phyloP scores from a whole-genome alignment of 2,329 filamentous ascomycete genomes.

The Neonectria hederae region DNA sequence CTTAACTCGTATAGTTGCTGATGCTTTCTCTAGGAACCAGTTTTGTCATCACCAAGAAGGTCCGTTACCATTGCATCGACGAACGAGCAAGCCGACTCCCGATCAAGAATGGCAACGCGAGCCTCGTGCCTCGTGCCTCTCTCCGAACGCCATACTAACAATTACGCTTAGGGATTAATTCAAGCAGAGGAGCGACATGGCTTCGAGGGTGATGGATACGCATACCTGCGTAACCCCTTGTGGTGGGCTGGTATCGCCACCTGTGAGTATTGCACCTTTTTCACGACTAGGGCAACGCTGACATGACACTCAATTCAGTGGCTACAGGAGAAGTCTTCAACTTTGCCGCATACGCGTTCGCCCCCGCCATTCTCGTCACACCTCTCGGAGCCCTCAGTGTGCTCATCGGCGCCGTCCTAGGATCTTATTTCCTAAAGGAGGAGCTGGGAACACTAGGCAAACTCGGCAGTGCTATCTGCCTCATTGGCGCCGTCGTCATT shows the following conservation, averaged over 20 bases:
- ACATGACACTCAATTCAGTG: slow-evolving; percentile 64
- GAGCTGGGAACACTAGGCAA: slow-evolving; percentile 90
- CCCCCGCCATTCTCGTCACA: slow-evolving; percentile 97
- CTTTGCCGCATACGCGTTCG: slow-evolving; percentile 97
- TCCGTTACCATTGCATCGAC: slow-evolving; percentile 50
- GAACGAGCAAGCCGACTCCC: slow-evolving; percentile 1
- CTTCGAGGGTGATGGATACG: slow-evolving; percentile 95
- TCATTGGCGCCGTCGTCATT: slow-evolving; percentile 96
- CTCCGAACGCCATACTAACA: slow-evolving; percentile 23
- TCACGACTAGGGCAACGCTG: slow-evolving; percentile 25
- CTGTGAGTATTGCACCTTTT: slow-evolving; percentile 64
- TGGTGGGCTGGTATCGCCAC: slow-evolving; percentile 97
- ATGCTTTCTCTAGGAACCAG: slow-evolving; percentile 73
- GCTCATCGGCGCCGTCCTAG: slow-evolving; percentile 91
- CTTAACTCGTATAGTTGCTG: slow-evolving; percentile 24
- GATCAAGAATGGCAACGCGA: too few relatives aligned
- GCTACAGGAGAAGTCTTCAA: slow-evolving; percentile 94
- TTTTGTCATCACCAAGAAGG: slow-evolving; percentile 99
- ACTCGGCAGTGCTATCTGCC: slow-evolving; percentile 93
- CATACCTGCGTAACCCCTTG: slow-evolving; percentile 91
- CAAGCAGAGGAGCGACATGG: slow-evolving; percentile 91
- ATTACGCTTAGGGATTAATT: slow-evolving; percentile 75
- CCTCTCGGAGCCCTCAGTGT: slow-evolving; percentile 94
- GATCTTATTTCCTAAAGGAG: slow-evolving; percentile 93
- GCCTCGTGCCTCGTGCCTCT: not conserved